Evolutionary conservation across 73 alveolate species (phyloP), one percentile per base, ranked within the genome.

Genomic region (Effrenium voratum): DNA sequence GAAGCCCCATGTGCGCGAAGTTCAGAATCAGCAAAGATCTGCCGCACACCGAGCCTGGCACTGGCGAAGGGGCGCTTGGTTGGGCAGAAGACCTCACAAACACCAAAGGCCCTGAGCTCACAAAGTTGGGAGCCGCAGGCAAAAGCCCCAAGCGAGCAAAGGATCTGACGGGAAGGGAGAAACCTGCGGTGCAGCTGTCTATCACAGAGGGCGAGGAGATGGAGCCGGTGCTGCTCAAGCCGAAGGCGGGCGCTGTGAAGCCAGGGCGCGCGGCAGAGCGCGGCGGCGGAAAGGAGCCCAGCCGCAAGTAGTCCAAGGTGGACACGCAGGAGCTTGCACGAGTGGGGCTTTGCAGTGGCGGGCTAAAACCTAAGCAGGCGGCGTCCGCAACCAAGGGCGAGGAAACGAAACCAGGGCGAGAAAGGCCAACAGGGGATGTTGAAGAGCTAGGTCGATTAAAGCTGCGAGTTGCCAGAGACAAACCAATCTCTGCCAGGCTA

Each of bases 381-480:
- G 3, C 3, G 46, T 92, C 98, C 38, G 28, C 50, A 49, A 92
- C 73, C 15, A 44, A 49, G 50, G 55, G 92, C 36, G 68, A 24
- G 70, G 75, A 92, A 30, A 92, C 98, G 50, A 82, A 76, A n/a
- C 80, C 98, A 36, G 43, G 41, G 41, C 98, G 38, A 40, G 70
- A 50, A 60, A 63, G 40, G 80, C 98, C 98, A 36, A 43, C n/a
- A 60, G 63, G 41, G 30, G 45, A 32, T 82, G 50, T 24, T 36
- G 19, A 10, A 22, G 52, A 41, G 46, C 26, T 79, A 50, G 50
- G 3, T 15, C 36, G 72, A 26, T 44, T 24, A 3, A 26, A 32
- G 73, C 66, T 47, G 45, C 49, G 91, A 4, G 50, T 26, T 60
- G 26, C 49, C 92, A 92, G 19, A 10, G 38, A 19, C 24, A 60